phyloP scores from a whole-genome alignment of 495 filamentous ascomycete genomes.

The Hyaloscypha bicolor region DNA sequence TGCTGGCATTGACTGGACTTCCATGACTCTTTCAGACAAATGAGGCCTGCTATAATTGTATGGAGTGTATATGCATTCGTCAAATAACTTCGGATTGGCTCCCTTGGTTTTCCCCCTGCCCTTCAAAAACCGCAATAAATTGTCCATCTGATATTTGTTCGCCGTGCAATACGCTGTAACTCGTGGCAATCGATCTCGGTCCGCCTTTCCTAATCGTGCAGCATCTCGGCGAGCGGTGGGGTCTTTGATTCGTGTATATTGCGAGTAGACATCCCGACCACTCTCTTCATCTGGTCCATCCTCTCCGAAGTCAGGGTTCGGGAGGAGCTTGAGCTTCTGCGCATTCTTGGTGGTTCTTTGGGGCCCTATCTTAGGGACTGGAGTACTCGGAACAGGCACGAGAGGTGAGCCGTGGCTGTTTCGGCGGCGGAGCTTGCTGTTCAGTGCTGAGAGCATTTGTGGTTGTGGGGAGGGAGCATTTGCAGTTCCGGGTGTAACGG shows the following conservation, averaged over 20 bases:
- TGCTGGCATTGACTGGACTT: conserved; percentile 43
- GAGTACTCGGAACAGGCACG: conserved; percentile 42
- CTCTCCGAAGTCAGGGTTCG: conserved; percentile 82
- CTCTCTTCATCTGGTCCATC: conserved; percentile 81
- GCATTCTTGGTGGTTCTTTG: conserved; percentile 93
- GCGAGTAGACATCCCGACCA: conserved; percentile 93
- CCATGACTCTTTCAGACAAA: conserved; percentile 36
- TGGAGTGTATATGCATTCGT: conserved; percentile 95
- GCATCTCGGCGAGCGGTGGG: conserved; percentile 91
- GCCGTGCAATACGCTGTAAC: conserved; percentile 98
- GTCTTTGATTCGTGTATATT: conserved; percentile 92
- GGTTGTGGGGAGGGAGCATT: conserved; percentile 52
- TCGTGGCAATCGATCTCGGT: conserved; percentile 80
- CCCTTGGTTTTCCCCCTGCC: conserved; percentile 72
- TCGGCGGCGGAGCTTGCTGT: conserved; percentile 81
- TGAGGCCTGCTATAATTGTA: conserved; percentile 64
- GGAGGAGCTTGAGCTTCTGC: conserved; percentile 93
- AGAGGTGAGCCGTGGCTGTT: conserved; percentile 77
- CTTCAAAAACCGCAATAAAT: conserved; percentile 86
- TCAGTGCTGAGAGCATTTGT: conserved; percentile 73
- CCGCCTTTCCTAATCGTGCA: conserved; percentile 89
- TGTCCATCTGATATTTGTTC: conserved; percentile 84
- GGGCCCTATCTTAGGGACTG: conserved; percentile 82
- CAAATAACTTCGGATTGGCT: conserved; percentile 84
- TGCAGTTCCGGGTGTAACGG: conserved; percentile 44